These are phyloP conservation scores for Arthrobotrys sinensis DNA, from an alignment of 2,329 filamentous ascomycete genomes.

Conservation along the genomic window DNA sequence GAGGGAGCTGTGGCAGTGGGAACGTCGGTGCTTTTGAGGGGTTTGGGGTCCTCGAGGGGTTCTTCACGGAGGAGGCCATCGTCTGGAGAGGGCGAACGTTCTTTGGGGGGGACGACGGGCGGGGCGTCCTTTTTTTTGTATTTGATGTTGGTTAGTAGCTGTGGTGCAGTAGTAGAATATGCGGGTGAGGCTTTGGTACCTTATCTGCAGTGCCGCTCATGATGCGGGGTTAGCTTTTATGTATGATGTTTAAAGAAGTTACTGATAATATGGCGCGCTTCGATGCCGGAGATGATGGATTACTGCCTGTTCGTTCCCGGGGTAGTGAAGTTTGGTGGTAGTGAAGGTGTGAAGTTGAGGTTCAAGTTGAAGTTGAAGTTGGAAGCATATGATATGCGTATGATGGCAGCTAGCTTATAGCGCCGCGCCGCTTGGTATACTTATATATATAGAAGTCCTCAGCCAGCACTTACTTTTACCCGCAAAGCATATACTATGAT, in stretches of 20 bases:
- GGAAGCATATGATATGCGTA: neutral
- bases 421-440: neutral
- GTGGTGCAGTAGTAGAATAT: neutral
- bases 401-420: neutral
- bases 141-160: neutral
- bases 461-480: too few species aligned
- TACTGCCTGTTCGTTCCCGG: neutral
- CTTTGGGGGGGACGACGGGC: conserved; percentile 50
- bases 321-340: conserved; percentile 3
- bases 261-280: neutral
- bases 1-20: conserved; percentile 55
- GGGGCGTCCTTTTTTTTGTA: conserved; percentile 22
- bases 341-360: conserved; percentile 7
- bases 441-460: too few species aligned
- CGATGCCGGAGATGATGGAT: neutral
- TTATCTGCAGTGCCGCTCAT: conserved; percentile 49
- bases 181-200: conserved; percentile 24
- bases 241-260: neutral
- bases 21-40: conserved; percentile 35
- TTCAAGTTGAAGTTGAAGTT: conserved; percentile 1
- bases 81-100: conserved; percentile 57
- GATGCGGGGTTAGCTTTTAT: conserved; percentile 1
- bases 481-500: too few species aligned
- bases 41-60: conserved; percentile 29
- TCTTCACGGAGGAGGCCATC: conserved; percentile 59